A percentile compares a stretch with the other conserved stretches of the same genome.
These are phyloP conservation scores for Talaromyces nanjingensis DNA, from an alignment of 495 filamentous ascomycete genomes.

Conservation along the genomic window DNA sequence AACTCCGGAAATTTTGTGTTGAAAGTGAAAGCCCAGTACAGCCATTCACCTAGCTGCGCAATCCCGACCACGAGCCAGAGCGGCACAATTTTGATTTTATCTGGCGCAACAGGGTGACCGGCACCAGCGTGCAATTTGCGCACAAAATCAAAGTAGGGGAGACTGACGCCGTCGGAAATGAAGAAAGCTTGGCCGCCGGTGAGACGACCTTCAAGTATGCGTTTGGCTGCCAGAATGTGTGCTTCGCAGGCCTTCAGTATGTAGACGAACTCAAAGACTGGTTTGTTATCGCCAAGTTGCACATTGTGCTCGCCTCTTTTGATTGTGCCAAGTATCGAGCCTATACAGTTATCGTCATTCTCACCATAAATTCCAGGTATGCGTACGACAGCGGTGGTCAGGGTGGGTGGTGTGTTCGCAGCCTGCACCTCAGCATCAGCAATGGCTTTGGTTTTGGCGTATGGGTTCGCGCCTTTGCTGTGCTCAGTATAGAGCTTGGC, in stretches of 20 bases:
- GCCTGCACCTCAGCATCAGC: constrained; percentile 19
- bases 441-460: constrained; percentile 19
- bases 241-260: constrained; percentile 72
- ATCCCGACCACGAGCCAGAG: constrained; percentile 14
- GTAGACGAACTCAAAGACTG: constrained; percentile 75
- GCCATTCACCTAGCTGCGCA: constrained; percentile 16
- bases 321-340: constrained; percentile 10
- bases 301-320: constrained; percentile 17
- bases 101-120: constrained; percentile 13
- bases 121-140: constrained; percentile 17
- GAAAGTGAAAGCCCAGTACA: constrained; percentile 16
- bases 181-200: constrained; percentile 20
- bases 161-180: constrained; percentile 18
- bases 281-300: constrained; percentile 18
- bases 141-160: constrained; percentile 19
- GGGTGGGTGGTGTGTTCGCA: constrained; percentile 12
- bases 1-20: constrained; percentile 15
- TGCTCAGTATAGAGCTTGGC: constrained; percentile 13
- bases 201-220: neutral
- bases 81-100: constrained; percentile 18
- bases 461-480: constrained; percentile 10
- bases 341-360: constrained; percentile 14
- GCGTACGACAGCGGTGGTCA: constrained; percentile 18
- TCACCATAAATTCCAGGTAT: constrained; percentile 22
- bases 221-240: constrained; percentile 54